Percentiles rank a stretch among this genome's conserved stretches.
phyloP scores from a whole-genome alignment of 208 protist genomes.

The Blastocrithidia nonstop region DNA sequence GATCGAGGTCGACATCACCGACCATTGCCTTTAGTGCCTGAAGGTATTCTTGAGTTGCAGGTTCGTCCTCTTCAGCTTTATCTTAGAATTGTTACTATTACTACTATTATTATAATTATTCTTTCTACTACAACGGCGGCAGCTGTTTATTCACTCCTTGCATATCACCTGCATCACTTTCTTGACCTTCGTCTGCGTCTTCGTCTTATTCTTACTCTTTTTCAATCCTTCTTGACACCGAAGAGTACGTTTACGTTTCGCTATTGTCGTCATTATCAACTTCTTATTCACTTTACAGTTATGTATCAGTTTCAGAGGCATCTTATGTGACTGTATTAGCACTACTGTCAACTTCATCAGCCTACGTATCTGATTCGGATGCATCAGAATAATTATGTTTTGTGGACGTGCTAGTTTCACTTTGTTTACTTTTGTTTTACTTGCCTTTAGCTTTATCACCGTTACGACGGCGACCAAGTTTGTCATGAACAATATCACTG shows the following conservation, averaged over 20 bases:
- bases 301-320: neutral
- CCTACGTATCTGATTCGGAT: too few species aligned
- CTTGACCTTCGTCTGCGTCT: too few species aligned
- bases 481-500: slow-evolving; percentile 1
- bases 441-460: slow-evolving; percentile 5
- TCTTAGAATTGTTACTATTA: slow-evolving; percentile 8
- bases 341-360: too few species aligned
- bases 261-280: slow-evolving; percentile 4
- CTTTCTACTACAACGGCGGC: neutral
- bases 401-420: too few species aligned
- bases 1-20: slow-evolving; percentile 66
- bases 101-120: too few species aligned
- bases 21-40: slow-evolving; percentile 71
- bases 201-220: too few species aligned
- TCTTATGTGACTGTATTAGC: too few species aligned
- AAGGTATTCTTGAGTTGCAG: slow-evolving; percentile 75
- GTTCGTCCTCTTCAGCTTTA: slow-evolving; percentile 58
- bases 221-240: too few species aligned
- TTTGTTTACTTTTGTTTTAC: slow-evolving; percentile 2
- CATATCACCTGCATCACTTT: too few species aligned
- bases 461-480: slow-evolving; percentile 8
- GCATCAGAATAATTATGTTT: too few species aligned
- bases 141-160: neutral
- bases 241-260: slow-evolving; percentile 4
- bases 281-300: slow-evolving; percentile 8